Base-by-base conservation (phyloP, 495 filamentous ascomycete genomes). In the Talaromyces adpressus region DNA sequence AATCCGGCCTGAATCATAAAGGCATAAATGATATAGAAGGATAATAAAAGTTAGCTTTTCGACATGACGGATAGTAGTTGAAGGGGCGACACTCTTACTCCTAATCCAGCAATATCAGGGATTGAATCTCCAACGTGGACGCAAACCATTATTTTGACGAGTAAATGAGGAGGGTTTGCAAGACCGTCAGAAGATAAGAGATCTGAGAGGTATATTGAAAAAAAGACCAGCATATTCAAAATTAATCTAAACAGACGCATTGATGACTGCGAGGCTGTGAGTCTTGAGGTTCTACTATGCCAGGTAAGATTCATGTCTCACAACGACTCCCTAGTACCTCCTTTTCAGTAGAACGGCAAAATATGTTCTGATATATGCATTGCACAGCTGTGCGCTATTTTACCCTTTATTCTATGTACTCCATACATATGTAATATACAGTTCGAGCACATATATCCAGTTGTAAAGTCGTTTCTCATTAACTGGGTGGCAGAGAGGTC, bases 1-100 rank as follows among this genome's bases (percentile, higher is more conserved):
- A 61, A 29, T 16, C 59, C 41, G 14, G 36, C 59, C 49, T 61
- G 59, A 5, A 61, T 51, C 2, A 61, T 23, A n/a, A 61, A 61
- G 2, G 59, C 30, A 9, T 51, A 39, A 9, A 61, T 61, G 1
- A 52, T 61, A 70, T 70, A 54, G 18, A 18, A 57, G 12, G 22
- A 8, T 9, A 6, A 57, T 14, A 39, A 39, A 16, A 39, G 36
- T 16, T 8, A 39, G 36, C 3, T 39, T 39, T 12, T 39, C 12
- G 36, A 16, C 36, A 12, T 4, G 12, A 8, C 12, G 36, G 12
- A 14, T 16, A 16, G 36, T 39, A 2, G 11, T 39, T 39, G 36
- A 39, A 29, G 32, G 32, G 32, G 32, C 32, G 32, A 11, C 8
- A 16, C 11, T 57, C 20, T 32, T 57, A 57, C 27, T 57, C 54